Percentiles rank a stretch among this genome's conserved stretches.
Conservation (phyloP, 495 filamentous ascomycete genomes). For the Tuber melanosporum region DNA sequence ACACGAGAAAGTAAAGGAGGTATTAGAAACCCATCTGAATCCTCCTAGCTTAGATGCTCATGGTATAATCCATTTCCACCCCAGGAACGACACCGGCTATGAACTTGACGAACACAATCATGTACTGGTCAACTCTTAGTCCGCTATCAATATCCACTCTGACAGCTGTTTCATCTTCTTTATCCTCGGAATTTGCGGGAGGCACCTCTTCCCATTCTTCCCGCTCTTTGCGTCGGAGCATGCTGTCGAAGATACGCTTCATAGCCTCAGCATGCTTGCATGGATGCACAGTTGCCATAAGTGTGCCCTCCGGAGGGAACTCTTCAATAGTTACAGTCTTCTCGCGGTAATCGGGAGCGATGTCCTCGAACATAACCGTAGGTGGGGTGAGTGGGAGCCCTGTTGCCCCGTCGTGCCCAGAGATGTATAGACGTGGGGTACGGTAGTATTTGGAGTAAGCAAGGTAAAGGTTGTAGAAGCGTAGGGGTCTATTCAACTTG, state of each 20-base stretch:
- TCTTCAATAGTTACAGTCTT: slow-evolving; percentile 98
- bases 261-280: slow-evolving; percentile 91
- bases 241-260: slow-evolving; percentile 94
- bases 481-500: slow-evolving; percentile 55
- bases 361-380: slow-evolving; percentile 96
- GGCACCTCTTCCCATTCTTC: slow-evolving; percentile 51
- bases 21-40: slow-evolving; percentile 18
- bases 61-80: slow-evolving; percentile 97
- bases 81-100: slow-evolving; percentile 94
- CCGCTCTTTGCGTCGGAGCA: slow-evolving; percentile 76
- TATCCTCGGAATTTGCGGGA: slow-evolving; percentile 49
- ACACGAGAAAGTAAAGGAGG: slow-evolving; percentile 7
- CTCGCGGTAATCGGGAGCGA: slow-evolving; percentile 98
- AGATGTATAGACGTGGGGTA: slow-evolving; percentile 90
- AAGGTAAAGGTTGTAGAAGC: slow-evolving; percentile 96
- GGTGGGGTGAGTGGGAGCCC: slow-evolving; percentile 78
- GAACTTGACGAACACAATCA: slow-evolving; percentile 98
- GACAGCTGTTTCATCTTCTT: slow-evolving; percentile 32
- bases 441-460: slow-evolving; percentile 95
- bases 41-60: slow-evolving; percentile 62
- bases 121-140: slow-evolving; percentile 88
- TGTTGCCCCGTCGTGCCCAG: slow-evolving; percentile 65
- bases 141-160: slow-evolving; percentile 49
- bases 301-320: slow-evolving; percentile 65
- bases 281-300: slow-evolving; percentile 95